These are phyloP conservation scores for Cudoniella acicularis DNA, from an alignment of 495 filamentous ascomycete species.

Conservation along the genomic window DNA sequence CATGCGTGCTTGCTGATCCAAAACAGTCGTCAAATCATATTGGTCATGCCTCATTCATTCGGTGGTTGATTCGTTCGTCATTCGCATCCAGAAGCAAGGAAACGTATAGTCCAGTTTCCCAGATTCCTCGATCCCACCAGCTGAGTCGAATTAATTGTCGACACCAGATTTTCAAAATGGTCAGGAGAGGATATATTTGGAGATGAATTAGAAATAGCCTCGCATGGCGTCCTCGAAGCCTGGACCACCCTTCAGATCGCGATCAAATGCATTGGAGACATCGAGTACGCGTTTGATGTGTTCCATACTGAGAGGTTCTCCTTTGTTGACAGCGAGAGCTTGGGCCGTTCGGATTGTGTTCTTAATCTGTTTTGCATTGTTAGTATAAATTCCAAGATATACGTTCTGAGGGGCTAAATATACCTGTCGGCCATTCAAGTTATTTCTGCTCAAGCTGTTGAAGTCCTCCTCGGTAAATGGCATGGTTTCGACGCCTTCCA, in stretches of 20 bases:
- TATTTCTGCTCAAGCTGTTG: constrained; percentile 61
- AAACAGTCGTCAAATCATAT: too few relatives aligned
- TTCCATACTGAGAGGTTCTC: constrained; percentile 65
- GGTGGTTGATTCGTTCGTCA: too few relatives aligned
- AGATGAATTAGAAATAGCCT: constrained; percentile 41
- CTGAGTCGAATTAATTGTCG: too few relatives aligned
- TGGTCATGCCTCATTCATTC: too few relatives aligned
- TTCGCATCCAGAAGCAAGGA: too few relatives aligned
- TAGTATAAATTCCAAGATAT: constrained; percentile 10
- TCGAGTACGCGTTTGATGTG: constrained; percentile 82
- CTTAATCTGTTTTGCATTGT: constrained; percentile 60
- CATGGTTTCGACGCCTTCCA: constrained; percentile 56
- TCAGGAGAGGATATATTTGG: too few relatives aligned
- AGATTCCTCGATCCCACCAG: too few relatives aligned
- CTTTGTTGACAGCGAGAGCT: constrained; percentile 76
- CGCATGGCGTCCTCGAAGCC: constrained; percentile 63
- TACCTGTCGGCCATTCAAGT: constrained; percentile 79
- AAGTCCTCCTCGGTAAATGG: constrained; percentile 68
- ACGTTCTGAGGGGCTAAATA: constrained; percentile 14
- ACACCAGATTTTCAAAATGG: too few relatives aligned
- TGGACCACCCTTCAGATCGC: constrained; percentile 64
- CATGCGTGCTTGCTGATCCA: too few relatives aligned
- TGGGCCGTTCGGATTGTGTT: constrained; percentile 87
- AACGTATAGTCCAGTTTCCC: too few relatives aligned
- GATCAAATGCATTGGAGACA: constrained; percentile 77